Conservation (phyloP, 192 early-diverging fungal genomes). For the Entomortierella beljakovae region DNA sequence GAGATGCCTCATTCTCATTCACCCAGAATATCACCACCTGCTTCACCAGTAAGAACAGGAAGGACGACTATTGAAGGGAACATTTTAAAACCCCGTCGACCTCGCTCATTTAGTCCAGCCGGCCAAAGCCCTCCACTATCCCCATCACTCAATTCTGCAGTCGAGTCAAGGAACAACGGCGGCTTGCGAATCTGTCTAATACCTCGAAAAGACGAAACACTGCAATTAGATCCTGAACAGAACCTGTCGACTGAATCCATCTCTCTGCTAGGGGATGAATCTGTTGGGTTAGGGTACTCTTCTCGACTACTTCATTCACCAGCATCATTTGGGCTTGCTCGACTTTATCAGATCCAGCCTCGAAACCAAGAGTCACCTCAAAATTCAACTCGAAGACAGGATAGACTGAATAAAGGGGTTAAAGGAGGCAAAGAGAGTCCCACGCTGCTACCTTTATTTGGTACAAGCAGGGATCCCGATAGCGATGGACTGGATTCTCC, state of each 20-base stretch:
- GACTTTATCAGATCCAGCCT: conserved; percentile 3
- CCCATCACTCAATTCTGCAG: not conserved
- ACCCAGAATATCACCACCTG: not conserved
- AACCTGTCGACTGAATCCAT: not conserved
- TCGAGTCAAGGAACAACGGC: not conserved
- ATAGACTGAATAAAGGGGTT: not conserved
- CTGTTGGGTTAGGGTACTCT: conserved; percentile 13
- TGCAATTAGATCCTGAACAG: not conserved
- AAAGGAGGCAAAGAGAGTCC: not conserved
- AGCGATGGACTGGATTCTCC: conserved; percentile 17
- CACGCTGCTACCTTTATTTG: conserved; percentile 5
- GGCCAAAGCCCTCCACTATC: not conserved
- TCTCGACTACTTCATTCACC: conserved; percentile 6
- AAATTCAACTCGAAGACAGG: not conserved
- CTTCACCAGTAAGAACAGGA: not conserved
- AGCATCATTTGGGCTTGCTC: conserved; percentile 13
- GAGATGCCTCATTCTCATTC: not conserved
- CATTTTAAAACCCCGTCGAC: conserved; percentile 4
- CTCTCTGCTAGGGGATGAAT: conserved; percentile 7
- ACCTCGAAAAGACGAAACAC: not conserved
- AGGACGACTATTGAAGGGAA: not conserved
- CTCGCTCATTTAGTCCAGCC: conserved; percentile 22
- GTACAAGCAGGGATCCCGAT: conserved; percentile 12
- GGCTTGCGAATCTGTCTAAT: not conserved
- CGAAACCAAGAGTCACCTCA: not conserved